phyloP scores from a whole-genome alignment of 2,329 filamentous ascomycete genomes.

The Blumeria graminis region DNA sequence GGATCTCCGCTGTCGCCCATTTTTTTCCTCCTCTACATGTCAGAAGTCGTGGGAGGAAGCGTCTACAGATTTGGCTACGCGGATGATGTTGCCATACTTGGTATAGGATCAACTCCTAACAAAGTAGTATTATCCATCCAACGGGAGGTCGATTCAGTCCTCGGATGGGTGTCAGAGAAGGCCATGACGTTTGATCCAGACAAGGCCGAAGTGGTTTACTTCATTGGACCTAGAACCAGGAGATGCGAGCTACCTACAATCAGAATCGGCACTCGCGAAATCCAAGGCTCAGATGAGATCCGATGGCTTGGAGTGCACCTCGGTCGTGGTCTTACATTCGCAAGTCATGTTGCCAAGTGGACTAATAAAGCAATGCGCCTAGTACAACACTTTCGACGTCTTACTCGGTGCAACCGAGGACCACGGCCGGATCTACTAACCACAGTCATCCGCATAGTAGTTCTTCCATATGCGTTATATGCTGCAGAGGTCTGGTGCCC shows the following conservation, averaged over 20 bases:
- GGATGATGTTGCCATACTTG: background rate
- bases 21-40: background rate
- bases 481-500: background rate
- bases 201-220: background rate
- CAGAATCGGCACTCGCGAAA: background rate
- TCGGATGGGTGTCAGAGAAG: background rate
- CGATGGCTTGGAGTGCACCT: background rate
- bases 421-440: background rate
- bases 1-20: background rate
- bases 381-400: background rate
- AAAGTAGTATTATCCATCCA: background rate
- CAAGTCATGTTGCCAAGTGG: background rate
- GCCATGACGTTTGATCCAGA: background rate
- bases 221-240: background rate
- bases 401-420: background rate
- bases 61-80: background rate
- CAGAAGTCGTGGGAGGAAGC: background rate
- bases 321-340: background rate
- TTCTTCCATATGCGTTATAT: background rate
- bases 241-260: background rate
- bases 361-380: background rate
- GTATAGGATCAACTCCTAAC: background rate
- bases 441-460: background rate
- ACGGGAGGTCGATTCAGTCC: background rate
- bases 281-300: background rate